phyloP scores from a whole-genome alignment of 2,329 filamentous ascomycete species.

The Xylariomycetidae sp. region DNA sequence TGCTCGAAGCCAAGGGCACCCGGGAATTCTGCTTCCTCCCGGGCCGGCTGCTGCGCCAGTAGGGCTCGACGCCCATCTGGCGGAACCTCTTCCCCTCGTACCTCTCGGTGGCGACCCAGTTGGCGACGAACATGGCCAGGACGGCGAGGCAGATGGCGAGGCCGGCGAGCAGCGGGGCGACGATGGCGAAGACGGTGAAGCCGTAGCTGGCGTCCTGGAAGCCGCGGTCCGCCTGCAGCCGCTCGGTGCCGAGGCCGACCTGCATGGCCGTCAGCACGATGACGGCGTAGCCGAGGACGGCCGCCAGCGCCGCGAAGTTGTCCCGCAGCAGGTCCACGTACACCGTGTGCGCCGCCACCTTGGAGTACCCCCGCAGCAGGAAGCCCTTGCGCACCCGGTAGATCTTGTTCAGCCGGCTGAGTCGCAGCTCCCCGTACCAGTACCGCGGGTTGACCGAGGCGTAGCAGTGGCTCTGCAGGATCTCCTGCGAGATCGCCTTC shows the following conservation, averaged over 20 bases:
- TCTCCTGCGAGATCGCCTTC: slow-evolving; percentile 25
- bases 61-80: slow-evolving; percentile 24
- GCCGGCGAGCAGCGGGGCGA: slow-evolving; percentile 20
- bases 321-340: slow-evolving; percentile 35
- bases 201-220: slow-evolving; percentile 27
- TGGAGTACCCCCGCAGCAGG: slow-evolving; percentile 23
- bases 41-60: slow-evolving; percentile 14
- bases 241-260: slow-evolving; percentile 23
- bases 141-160: slow-evolving; percentile 16
- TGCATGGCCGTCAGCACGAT: slow-evolving; percentile 27
- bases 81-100: slow-evolving; percentile 22
- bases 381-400: slow-evolving; percentile 29
- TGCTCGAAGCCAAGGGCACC: too few species aligned
- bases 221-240: slow-evolving; percentile 15
- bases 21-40: background rate
- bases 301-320: slow-evolving; percentile 34
- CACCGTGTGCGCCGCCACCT: slow-evolving; percentile 17
- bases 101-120: slow-evolving; percentile 20
- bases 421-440: slow-evolving; percentile 36
- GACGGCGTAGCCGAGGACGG: slow-evolving; percentile 33
- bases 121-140: slow-evolving; percentile 20
- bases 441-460: slow-evolving; percentile 30
- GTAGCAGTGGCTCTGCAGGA: slow-evolving; percentile 22
- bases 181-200: slow-evolving; percentile 26
- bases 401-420: slow-evolving; percentile 36